phyloP scores from a whole-genome alignment of 23 red algal genomes.

The Gracilaria vermiculophylla region DNA sequence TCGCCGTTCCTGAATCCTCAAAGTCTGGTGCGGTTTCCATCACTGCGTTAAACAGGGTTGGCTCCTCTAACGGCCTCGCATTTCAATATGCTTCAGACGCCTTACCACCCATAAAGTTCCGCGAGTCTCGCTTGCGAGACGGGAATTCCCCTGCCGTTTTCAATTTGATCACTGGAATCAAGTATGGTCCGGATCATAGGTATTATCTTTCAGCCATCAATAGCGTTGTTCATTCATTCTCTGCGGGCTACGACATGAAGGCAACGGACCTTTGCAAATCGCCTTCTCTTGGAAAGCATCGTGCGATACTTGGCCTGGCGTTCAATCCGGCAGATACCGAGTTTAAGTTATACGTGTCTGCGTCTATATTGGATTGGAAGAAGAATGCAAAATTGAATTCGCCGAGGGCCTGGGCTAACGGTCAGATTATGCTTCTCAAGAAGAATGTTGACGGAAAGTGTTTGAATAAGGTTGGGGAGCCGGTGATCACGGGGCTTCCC shows the following conservation, averaged over 20 bases:
- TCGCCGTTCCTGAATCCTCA: constrained; percentile 26
- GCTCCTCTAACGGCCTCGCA: constrained; percentile 32
- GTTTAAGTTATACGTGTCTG: constrained; percentile 63
- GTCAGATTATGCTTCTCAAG: constrained; percentile 35
- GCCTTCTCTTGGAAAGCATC: constrained; percentile 28
- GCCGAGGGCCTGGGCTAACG: constrained; percentile 56
- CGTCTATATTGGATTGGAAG: constrained; percentile 71
- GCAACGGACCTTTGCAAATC: constrained; percentile 46
- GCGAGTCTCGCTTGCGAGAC: constrained; percentile 12
- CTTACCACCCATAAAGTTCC: constrained; percentile 45
- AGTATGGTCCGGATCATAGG: constrained; percentile 62
- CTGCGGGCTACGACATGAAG: constrained; percentile 41
- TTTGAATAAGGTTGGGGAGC: constrained; percentile 38
- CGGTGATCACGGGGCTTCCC: constrained; percentile 65
- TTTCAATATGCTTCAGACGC: constrained; percentile 34
- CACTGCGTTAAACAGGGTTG: constrained; percentile 35
- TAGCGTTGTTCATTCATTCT: constrained; percentile 56
- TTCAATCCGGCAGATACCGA: constrained; percentile 75
- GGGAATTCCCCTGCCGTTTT: neutral
- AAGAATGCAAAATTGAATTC: constrained; percentile 5
- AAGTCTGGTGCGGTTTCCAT: neutral
- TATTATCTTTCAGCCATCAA: constrained; percentile 54
- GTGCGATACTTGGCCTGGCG: constrained; percentile 52
- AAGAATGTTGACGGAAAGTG: constrained; percentile 28
- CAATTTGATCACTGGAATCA: constrained; percentile 57